A percentile compares a stretch with the other conserved stretches of the same genome.
Conservation (phyloP, 345 rosid species). For the Lepidium aucheri region DNA sequence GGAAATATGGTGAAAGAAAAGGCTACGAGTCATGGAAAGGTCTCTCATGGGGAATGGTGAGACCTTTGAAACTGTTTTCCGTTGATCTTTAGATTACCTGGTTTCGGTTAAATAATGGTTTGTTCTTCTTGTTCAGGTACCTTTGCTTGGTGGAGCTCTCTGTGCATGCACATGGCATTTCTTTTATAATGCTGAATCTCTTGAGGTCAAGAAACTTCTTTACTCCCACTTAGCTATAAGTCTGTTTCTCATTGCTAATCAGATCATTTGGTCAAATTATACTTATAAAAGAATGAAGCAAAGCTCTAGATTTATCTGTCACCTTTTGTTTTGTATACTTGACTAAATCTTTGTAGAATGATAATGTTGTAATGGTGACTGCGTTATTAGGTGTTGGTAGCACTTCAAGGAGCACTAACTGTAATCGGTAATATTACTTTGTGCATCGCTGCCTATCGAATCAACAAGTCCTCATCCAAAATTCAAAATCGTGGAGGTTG, state of each 20-base stretch:
- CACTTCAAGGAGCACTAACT: conserved; percentile 75
- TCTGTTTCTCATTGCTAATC: not conserved
- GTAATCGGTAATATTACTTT: conserved; percentile 75
- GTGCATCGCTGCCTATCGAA: conserved; percentile 79
- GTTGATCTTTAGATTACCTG: conserved; percentile 25
- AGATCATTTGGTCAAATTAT: not conserved
- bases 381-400: conserved; percentile 33
- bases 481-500: conserved; percentile 28
- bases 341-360: not conserved
- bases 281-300: not conserved
- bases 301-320: not conserved
- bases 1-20: conserved; percentile 88
- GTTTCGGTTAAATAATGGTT: conserved; percentile 10
- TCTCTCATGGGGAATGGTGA: conserved; percentile 95
- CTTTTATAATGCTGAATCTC: conserved; percentile 85
- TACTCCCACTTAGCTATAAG: not conserved
- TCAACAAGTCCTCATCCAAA: conserved; percentile 40
- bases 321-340: not conserved
- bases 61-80: conserved; percentile 13
- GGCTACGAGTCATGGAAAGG: conserved; percentile 94
- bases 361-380: not conserved
- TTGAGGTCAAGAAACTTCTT: conserved; percentile 52
- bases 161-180: conserved; percentile 98
- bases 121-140: conserved; percentile 45
- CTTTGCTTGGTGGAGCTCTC: conserved; percentile 94